Conservation (phyloP, 2,329 filamentous ascomycete genomes). For the Colletotrichum orbiculare region DNA sequence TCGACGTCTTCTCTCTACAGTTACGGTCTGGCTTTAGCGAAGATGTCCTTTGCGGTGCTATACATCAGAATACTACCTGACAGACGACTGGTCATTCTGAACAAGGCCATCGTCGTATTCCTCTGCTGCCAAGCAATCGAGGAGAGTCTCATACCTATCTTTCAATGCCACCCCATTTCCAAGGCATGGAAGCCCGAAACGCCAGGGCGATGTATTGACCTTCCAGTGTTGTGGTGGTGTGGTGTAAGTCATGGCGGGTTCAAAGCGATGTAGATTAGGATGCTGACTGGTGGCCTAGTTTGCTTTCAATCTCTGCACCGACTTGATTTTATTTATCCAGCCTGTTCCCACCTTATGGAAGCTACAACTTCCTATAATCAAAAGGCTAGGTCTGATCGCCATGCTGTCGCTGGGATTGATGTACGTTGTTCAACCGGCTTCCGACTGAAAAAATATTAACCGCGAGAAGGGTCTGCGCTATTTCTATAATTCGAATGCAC, state of each 20-base stretch:
- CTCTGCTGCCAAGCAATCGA: conserved; percentile 44
- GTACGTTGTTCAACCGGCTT: background rate
- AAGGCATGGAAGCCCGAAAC: conserved; percentile 42
- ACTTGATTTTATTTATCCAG: conserved; percentile 50
- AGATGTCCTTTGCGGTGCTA: conserved; percentile 47
- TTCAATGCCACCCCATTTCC: conserved; percentile 42
- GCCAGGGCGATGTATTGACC: conserved; percentile 41
- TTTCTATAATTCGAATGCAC: conserved; percentile 42
- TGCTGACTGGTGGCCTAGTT: conserved; percentile 33
- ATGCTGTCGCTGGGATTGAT: conserved; percentile 43
- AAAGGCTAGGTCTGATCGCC: conserved; percentile 40
- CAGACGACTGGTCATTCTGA: conserved; percentile 40
- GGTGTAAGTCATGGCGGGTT: conserved; percentile 41
- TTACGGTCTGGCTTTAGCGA: conserved; percentile 43
- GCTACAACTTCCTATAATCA: conserved; percentile 45
- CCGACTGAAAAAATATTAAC: background rate
- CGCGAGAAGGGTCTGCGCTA: conserved; percentile 37
- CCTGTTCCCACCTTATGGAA: conserved; percentile 49
- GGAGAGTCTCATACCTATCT: conserved; percentile 43
- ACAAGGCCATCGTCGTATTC: conserved; percentile 44
- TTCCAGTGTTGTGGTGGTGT: conserved; percentile 46
- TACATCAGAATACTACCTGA: conserved; percentile 46
- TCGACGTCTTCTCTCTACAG: conserved; percentile 44
- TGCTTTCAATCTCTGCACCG: conserved; percentile 48
- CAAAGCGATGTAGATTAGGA: background rate